These are phyloP conservation scores for Solanum hybrid DNA, from an alignment of 305 asterid genomes.

Conservation along the genomic window DNA sequence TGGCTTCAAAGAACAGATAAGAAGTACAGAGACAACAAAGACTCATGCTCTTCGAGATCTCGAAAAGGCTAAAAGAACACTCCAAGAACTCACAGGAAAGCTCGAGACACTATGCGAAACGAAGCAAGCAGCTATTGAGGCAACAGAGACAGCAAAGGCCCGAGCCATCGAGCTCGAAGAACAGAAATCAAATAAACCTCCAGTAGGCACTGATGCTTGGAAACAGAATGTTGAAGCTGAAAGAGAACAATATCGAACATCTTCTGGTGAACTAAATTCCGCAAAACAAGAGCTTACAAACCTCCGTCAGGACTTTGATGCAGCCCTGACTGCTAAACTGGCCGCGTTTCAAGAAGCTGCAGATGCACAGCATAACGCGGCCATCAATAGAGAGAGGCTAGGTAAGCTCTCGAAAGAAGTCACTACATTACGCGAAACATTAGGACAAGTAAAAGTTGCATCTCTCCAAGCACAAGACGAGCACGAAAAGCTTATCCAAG, in stretches of 20 bases:
- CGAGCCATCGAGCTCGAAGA: constrained; percentile 44
- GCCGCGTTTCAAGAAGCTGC: constrained; percentile 57
- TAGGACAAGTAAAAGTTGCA: constrained; percentile 42
- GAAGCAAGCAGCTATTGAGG: constrained; percentile 61
- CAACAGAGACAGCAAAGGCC: constrained; percentile 45
- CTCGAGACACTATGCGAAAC: constrained; percentile 68
- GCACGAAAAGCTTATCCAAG: constrained; percentile 38
- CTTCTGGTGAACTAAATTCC: constrained; percentile 48
- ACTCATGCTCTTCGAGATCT: constrained; percentile 53
- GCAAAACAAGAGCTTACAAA: constrained; percentile 66
- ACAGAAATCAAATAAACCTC: constrained; percentile 37
- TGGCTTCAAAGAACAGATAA: constrained; percentile 50
- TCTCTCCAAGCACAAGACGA: constrained; percentile 55
- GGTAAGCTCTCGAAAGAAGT: constrained; percentile 43
- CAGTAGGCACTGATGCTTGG: constrained; percentile 49
- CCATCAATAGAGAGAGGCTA: constrained; percentile 32
- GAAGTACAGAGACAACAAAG: constrained; percentile 39
- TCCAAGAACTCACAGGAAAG: constrained; percentile 67
- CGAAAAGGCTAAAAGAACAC: constrained; percentile 47
- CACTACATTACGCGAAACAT: constrained; percentile 23
- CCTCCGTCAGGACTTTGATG: constrained; percentile 70
- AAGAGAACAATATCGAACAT: constrained; percentile 55
- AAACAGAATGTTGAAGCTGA: constrained; percentile 45
- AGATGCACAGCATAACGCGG: constrained; percentile 41
- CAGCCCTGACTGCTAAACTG: constrained; percentile 54